Evolutionary conservation across 768 basidiomycete species (phyloP).

Genomic region (Amanita exitialis): DNA sequence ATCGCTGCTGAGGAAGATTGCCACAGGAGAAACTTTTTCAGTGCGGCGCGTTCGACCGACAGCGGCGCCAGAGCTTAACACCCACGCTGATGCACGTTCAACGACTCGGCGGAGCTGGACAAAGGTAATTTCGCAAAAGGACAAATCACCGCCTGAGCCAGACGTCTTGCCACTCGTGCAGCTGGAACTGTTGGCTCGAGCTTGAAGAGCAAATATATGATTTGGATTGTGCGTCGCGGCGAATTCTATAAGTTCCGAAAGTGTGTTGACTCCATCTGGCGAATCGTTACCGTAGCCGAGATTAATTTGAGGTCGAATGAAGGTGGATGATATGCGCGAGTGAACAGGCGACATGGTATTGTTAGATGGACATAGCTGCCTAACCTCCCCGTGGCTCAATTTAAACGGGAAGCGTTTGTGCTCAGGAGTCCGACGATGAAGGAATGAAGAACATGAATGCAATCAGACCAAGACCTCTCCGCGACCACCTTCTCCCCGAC

Average conservation of each 20-base stretch:
- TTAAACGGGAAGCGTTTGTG: not conserved
- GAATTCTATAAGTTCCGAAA: constrained; percentile 29
- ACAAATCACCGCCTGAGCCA: constrained; percentile 6
- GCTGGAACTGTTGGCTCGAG: constrained; percentile 7
- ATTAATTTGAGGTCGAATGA: constrained; percentile 26
- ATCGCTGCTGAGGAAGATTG: constrained; percentile 26
- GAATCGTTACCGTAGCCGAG: constrained; percentile 19
- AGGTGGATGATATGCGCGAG: constrained; percentile 9
- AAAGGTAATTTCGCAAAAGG: constrained; percentile 23
- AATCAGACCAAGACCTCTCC: not conserved
- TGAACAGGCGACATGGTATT: constrained; percentile 1
- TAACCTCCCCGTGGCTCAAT: not conserved
- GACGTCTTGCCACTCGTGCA: not conserved
- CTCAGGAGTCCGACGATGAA: not conserved
- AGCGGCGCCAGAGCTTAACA: constrained; percentile 18
- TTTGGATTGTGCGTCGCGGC: constrained; percentile 22
- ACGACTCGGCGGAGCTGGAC: constrained; percentile 22
- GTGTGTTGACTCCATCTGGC: constrained; percentile 19
- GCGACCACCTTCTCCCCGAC: not conserved
- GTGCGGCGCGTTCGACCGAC: constrained; percentile 15
- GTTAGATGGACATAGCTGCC: not conserved
- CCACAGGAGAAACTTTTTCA: constrained; percentile 21
- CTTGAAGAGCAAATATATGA: constrained; percentile 26
- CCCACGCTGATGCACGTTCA: constrained; percentile 24
- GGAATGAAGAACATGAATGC: not conserved